Conservation (phyloP, 352 stramenopile genomes). For the Phytopythium kandeliae region DNA sequence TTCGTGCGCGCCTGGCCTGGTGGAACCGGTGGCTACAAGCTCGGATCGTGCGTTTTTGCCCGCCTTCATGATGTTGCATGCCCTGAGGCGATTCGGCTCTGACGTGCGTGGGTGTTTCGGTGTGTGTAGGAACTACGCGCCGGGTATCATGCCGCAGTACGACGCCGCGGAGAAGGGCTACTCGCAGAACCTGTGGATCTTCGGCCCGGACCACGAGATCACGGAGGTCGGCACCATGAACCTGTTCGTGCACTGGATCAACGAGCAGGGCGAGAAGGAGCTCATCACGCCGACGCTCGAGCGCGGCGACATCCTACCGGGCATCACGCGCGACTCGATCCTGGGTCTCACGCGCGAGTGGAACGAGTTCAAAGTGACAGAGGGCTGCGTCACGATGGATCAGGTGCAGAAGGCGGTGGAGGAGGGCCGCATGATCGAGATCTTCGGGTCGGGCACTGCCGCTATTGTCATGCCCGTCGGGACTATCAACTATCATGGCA, state of each 20-base stretch:
- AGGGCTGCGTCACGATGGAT: constrained; percentile 93
- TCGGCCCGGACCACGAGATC: constrained; percentile 89
- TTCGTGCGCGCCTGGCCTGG: constrained; percentile 96
- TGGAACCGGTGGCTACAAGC: constrained; percentile 92
- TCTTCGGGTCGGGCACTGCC: constrained; percentile 95
- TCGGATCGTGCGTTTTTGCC: constrained; percentile 61
- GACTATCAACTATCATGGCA: constrained; percentile 92
- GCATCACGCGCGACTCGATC: constrained; percentile 96
- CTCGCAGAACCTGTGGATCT: constrained; percentile 94
- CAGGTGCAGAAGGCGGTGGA: constrained; percentile 91
- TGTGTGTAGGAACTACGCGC: constrained; percentile 66
- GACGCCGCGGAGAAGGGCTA: constrained; percentile 84
- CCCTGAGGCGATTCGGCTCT: background rate
- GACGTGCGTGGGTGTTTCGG: background rate
- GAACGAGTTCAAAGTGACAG: constrained; percentile 93
- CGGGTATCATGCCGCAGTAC: constrained; percentile 90
- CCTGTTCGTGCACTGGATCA: constrained; percentile 96
- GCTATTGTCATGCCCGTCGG: constrained; percentile 93
- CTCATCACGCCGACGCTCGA: constrained; percentile 94
- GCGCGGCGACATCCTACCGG: constrained; percentile 95
- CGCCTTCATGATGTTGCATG: background rate
- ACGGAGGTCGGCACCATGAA: constrained; percentile 97
- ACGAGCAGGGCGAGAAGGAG: constrained; percentile 90
- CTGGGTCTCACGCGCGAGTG: constrained; percentile 89
- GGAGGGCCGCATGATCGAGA: constrained; percentile 90